A percentile compares a stretch with the other conserved stretches of the same genome.
phyloP scores from a whole-genome alignment of 306 rosid genomes.

The Argentina anserina region DNA sequence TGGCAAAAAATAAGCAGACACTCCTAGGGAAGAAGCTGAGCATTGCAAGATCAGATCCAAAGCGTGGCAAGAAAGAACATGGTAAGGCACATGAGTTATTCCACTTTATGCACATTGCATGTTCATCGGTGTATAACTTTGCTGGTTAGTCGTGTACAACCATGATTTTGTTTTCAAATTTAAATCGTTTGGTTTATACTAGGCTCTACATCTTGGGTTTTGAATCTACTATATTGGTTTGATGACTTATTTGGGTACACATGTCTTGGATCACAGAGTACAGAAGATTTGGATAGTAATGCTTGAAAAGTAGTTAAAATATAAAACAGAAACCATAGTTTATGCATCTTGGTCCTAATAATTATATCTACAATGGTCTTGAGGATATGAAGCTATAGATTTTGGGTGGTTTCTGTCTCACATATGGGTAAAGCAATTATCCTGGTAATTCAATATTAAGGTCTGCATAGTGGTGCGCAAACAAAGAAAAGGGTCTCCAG shows the following conservation, averaged over 20 bases:
- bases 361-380: neutral
- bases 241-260: neutral
- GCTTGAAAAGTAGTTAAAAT: neutral
- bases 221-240: neutral
- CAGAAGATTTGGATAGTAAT: neutral
- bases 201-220: neutral
- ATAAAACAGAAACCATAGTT: neutral
- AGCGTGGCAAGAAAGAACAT: conserved; percentile 49
- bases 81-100: conserved; percentile 34
- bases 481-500: neutral
- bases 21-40: conserved; percentile 76
- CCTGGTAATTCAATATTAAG: neutral
- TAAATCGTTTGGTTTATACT: neutral
- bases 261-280: neutral
- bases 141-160: neutral
- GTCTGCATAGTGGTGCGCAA: neutral
- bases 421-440: neutral
- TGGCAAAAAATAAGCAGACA: conserved; percentile 59
- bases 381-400: neutral
- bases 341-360: neutral
- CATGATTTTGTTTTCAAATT: neutral
- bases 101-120: neutral
- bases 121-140: neutral
- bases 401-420: neutral
- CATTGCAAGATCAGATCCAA: conserved; percentile 80